Percentiles rank a stretch among this genome's conserved stretches.
phyloP scores from a whole-genome alignment of 2,329 filamentous ascomycete genomes.

The Microdochium nivale region DNA sequence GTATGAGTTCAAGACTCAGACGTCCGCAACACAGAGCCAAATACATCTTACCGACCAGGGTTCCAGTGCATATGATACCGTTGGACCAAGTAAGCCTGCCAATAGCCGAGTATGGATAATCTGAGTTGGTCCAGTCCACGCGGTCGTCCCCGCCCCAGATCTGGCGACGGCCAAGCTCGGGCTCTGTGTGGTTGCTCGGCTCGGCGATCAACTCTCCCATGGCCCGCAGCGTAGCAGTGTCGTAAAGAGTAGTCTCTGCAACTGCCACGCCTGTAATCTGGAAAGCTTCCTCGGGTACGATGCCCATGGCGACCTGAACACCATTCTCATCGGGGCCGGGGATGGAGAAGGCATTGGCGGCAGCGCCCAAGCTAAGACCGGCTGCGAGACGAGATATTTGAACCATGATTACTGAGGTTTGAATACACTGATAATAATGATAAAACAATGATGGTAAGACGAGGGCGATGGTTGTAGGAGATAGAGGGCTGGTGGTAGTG shows the following conservation, averaged over 20 bases:
- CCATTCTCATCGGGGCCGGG: no score
- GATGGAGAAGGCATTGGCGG: no score
- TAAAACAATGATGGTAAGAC: no score
- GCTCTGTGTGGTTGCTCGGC: not conserved
- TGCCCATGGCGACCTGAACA: no score
- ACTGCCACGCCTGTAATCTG: no score
- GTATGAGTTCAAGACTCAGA: not conserved
- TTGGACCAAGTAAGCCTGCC: conserved; percentile 2
- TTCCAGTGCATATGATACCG: conserved; percentile 2
- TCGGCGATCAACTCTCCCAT: not conserved
- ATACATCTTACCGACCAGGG: not conserved
- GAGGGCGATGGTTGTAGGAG: no score
- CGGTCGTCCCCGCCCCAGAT: conserved; percentile 1
- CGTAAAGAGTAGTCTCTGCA: not conserved
- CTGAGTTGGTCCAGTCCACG: not conserved
- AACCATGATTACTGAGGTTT: no score
- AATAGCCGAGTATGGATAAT: conserved; percentile 3
- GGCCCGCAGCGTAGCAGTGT: not conserved
- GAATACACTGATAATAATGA: no score
- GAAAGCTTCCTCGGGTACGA: no score
- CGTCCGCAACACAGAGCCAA: not conserved
- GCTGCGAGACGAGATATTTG: no score
- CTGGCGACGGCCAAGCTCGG: not conserved
- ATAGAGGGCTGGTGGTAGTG: no score
- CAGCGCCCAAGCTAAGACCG: no score